Evolutionary conservation across 1,139 yeast species (phyloP), one percentile per base, ranked within the genome.

Genomic region (Diutina siamensis): DNA sequence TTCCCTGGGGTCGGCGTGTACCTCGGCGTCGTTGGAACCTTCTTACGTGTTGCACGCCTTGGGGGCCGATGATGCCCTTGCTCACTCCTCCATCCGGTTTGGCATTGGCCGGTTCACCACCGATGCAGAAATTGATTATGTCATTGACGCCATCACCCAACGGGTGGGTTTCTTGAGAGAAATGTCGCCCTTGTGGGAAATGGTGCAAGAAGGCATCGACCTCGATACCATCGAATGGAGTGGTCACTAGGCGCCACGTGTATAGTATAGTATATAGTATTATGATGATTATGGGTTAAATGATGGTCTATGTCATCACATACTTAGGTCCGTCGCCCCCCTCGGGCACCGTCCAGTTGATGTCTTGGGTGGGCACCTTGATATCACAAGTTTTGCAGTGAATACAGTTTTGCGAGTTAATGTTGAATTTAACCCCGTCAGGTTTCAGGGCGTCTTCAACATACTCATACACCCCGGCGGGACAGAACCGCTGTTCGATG

Each of bases 251-350:
- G 10, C n/a, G n/a, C n/a, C n/a, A n/a, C n/a, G n/a, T n/a, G n/a
- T n/a, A n/a, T n/a, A n/a, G n/a, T n/a, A n/a, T n/a, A n/a, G n/a
- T n/a, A n/a, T n/a, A n/a, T n/a, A n/a, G n/a, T n/a, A n/a, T n/a
- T n/a, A n/a, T n/a, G n/a, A n/a, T n/a, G n/a, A n/a, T n/a, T n/a
- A n/a, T 25, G 28, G 10, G 5, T 25, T 10, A 25, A 25, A 25
- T 25, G 28, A 31, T 10, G 5, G 12, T 31, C 34, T 35, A 35
- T 35, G 88, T 77, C 82, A 83, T 77, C 60, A 78, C 81, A 62
- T 89, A 89, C 62, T 89, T 92, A 49, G 98, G 98, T 9, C 98
- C 98, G 59, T 83, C 97, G 35, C 97, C 97, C 50, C 98, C 97
- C 66, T 92, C 97, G 3, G 98, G 98, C 15, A 87, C 95, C 8